phyloP scores from a whole-genome alignment of 345 rosid species.

The Hevea brasiliensis region DNA sequence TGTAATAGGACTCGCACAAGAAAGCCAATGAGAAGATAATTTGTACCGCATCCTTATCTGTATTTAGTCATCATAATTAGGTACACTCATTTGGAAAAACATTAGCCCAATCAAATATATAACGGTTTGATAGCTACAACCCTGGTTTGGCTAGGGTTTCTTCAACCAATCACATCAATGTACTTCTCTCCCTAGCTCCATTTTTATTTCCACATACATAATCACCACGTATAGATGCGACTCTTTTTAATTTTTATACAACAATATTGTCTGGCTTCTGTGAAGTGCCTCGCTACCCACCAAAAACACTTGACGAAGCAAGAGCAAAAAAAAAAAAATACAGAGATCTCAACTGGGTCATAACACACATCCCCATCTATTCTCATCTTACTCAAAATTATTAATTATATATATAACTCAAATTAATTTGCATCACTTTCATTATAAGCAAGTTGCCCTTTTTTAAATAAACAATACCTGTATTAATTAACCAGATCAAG shows the following conservation, averaged over 20 bases:
- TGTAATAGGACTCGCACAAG: conserved; percentile 8
- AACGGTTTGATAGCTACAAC: background rate
- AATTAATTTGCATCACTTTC: background rate
- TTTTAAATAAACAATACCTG: background rate
- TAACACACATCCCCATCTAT: background rate
- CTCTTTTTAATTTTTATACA: background rate
- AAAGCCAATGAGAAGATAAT: background rate
- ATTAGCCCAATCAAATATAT: background rate
- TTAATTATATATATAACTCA: no score
- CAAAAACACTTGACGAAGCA: background rate
- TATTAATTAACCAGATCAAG: background rate
- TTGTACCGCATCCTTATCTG: conserved; percentile 24
- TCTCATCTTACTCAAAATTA: no score
- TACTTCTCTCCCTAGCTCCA: no score
- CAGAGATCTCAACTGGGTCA: background rate
- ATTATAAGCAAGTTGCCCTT: conserved; percentile 16
- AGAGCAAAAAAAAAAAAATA: background rate
- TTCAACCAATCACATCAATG: conserved; percentile 26
- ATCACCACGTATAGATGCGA: no score
- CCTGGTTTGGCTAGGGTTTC: conserved; percentile 22
- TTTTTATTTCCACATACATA: no score
- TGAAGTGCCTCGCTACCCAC: background rate
- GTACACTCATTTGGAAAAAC: background rate
- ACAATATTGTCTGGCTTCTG: background rate
- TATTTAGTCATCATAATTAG: conserved; percentile 2